Conservation (phyloP, 176 grass and related monocot species). For the Aegilops speltoides region DNA sequence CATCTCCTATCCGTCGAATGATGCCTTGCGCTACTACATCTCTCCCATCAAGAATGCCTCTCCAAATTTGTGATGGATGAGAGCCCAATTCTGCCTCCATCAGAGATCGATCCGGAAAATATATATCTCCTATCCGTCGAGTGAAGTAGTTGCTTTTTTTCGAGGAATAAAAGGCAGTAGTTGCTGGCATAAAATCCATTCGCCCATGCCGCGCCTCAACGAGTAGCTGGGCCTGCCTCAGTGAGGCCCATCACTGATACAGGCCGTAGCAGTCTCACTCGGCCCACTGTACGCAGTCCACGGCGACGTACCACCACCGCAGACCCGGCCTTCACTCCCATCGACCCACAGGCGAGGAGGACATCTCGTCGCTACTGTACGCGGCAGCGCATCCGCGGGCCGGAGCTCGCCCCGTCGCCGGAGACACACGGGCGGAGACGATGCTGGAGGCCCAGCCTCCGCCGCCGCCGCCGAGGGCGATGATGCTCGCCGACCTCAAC, state of each 20-base stretch:
- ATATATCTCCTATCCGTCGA: no score
- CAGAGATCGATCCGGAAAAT: no score
- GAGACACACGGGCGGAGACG: not conserved
- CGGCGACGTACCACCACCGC: not conserved
- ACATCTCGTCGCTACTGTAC: not conserved
- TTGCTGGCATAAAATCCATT: no score
- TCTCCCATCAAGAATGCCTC: no score
- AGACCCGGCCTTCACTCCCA: not conserved
- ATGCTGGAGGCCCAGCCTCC: slow-evolving; percentile 32
- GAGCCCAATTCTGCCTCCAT: no score
- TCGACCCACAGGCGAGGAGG: not conserved
- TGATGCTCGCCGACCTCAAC: slow-evolving; percentile 84
- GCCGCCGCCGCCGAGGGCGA: slow-evolving; percentile 48
- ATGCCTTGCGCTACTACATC: no score
- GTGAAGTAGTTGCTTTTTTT: no score
- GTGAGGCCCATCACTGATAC: not conserved
- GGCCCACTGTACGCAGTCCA: not conserved
- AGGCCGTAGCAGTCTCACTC: not conserved
- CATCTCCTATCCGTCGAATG: no score
- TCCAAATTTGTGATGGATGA: no score
- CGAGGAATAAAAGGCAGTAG: no score
- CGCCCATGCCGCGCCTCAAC: not conserved
- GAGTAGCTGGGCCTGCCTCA: not conserved
- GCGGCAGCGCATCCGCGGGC: slow-evolving; percentile 3
- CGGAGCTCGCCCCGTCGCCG: slow-evolving; percentile 13